phyloP scores from a whole-genome alignment of 306 rosid genomes.

The Pterocarpus santalinus region DNA sequence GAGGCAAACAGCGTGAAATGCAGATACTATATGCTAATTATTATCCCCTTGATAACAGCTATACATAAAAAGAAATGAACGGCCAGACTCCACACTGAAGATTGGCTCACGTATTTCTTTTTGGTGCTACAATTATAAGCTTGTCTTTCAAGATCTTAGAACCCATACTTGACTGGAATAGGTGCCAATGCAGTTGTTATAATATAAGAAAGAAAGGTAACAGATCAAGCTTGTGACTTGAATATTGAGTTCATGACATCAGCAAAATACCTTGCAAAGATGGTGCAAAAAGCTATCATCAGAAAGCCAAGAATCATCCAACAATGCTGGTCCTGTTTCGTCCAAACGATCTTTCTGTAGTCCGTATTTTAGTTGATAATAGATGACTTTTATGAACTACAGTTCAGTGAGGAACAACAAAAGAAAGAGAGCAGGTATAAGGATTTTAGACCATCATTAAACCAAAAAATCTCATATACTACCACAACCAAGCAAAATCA shows the following conservation, averaged over 20 bases:
- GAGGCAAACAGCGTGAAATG: not conserved
- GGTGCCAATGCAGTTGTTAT: not conserved
- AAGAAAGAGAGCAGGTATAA: slow-evolving; percentile 1
- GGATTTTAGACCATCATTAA: slow-evolving; percentile 5
- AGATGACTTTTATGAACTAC: slow-evolving; percentile 80
- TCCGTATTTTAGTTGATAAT: slow-evolving; percentile 81
- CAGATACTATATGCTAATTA: not conserved
- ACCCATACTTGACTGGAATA: slow-evolving; percentile 14
- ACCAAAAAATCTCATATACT: slow-evolving; percentile 1
- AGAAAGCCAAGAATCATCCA: slow-evolving; percentile 85
- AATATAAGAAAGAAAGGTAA: slow-evolving; percentile 21
- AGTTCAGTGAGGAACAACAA: slow-evolving; percentile 28
- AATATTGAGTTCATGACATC: not conserved
- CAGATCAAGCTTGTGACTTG: slow-evolving; percentile 24
- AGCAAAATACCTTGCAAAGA: slow-evolving; percentile 73
- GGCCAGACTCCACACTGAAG: not conserved
- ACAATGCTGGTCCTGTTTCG: slow-evolving; percentile 52
- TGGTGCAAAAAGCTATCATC: slow-evolving; percentile 72
- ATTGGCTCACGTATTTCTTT: too few relatives aligned
- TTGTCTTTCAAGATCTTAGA: slow-evolving; percentile 33
- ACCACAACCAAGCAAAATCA: not conserved
- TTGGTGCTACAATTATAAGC: not conserved
- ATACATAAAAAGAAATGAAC: not conserved
- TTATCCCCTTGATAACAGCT: not conserved
- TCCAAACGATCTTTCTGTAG: slow-evolving; percentile 62